Evolutionary conservation across 148 eudicot species (phyloP), one percentile per base, ranked within the genome.

Genomic region (Fallopia convolvulus): DNA sequence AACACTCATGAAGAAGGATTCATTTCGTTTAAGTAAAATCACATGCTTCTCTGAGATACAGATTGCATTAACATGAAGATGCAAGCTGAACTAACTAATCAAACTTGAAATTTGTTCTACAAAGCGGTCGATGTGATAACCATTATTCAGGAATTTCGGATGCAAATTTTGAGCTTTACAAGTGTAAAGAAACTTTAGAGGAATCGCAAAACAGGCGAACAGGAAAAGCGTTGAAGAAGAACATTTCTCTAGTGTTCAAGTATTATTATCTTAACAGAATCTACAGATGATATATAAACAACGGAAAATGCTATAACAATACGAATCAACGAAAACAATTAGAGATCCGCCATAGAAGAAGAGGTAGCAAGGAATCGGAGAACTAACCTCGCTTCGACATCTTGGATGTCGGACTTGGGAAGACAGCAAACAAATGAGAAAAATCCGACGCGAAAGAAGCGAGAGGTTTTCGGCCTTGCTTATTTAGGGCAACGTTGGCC

Each of bases 341-440:
- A 8, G 70, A 26, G 36, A 61, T 61, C 70, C 70, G 36, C 14
- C 70, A 61, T 61, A 61, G 70, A 61, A 61, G 17, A 44, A 11
- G 30, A 26, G 65, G 70, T 23, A 61, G 70, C 15, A 61, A 4
- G 4, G 39, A 30, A 61, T 66, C 72, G 10, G 44, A 68, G 42
- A 15, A 68, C 72, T 68, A 33, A 68, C 72, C 72, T 68, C 72
- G 72, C 46, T 68, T 68, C 72, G 72, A 68, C 72, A 68, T 68
- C 72, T 68, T 68, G 72, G 18, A 65, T 26, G 70, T 8, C 70
- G 41, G 70, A 58, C 4, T 53, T 53, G 58, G 7, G 20, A 55
- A 55, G 21, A 55, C 60, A n/a, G 21, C 18, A 55, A 55, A 55
- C 52, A 13, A 52, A 26, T n/a, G 26, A 55, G 61, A n/a, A n/a